These are phyloP conservation scores for Plantago ovata DNA, from an alignment of 257 asterid genomes.

Conservation along the genomic window DNA sequence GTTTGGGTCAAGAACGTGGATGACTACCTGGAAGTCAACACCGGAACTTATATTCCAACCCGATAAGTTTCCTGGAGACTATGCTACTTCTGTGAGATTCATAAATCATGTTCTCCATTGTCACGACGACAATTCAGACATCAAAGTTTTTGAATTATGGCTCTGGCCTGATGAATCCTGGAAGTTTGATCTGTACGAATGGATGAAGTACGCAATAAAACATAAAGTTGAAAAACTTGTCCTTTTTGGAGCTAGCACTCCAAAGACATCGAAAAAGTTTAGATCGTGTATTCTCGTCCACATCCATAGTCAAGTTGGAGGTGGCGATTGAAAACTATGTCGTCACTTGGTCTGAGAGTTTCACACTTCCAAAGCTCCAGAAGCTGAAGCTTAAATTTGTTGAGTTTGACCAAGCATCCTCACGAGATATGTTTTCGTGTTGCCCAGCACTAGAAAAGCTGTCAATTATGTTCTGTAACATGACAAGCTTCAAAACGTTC, in stretches of 20 bases:
- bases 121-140: too few species aligned
- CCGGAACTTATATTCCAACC: too few species aligned
- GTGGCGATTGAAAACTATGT: constrained; percentile 2
- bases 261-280: neutral
- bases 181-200: too few species aligned
- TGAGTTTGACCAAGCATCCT: neutral
- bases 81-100: too few species aligned
- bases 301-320: constrained; percentile 19
- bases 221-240: constrained; percentile 21
- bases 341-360: constrained; percentile 1
- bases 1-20: too few species aligned
- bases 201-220: too few species aligned
- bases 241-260: too few species aligned
- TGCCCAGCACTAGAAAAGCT: constrained; percentile 17
- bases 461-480: constrained; percentile 9
- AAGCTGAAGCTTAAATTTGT: constrained; percentile 13
- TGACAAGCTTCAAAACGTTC: neutral
- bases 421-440: constrained; percentile 4
- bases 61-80: too few species aligned
- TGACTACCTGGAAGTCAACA: too few species aligned
- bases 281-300: constrained; percentile 7
- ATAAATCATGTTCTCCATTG: too few species aligned
- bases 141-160: too few species aligned
- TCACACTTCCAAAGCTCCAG: constrained; percentile 18
- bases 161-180: too few species aligned